Base-by-base conservation (phyloP, 192 early-diverging fungal genomes). In the Lobulomyces angularis region DNA sequence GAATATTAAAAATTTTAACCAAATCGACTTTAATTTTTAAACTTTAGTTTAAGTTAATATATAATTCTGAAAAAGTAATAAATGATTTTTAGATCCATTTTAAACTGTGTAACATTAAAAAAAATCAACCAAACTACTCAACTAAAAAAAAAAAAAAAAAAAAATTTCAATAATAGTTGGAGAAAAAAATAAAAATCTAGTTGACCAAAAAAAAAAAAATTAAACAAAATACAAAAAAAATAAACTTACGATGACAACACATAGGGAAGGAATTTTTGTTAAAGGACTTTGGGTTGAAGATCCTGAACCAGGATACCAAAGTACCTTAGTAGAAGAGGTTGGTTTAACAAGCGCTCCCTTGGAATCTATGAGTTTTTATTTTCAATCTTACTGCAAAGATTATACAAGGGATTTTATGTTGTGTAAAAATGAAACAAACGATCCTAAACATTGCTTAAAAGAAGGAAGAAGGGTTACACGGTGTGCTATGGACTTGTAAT, bases 401-500 rank as follows among this genome's bases (percentile, higher is more conserved):
- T 92, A 83, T 69, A 84, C 79, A 51, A 87, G 93, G 48, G 93
- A 97, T 56, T 97, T 85, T 53, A 88, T 97, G 83, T 69, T 86
- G 27, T 97, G 93, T 74, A 97, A 94, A 68, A 71, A 78, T 51
- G 87, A 93, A 46, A 82, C 69, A 57, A 74, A 77, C 40, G 82
- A 94, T 51, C 93, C 93, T 5, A 58, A 72, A 41, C 83, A 90
- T 51, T 97, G 93, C 48, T 62, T 97, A 30, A 74, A 79, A 67
- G 93, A 97, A 46, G 93, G 93, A 8, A 72, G 90, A 48, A 87
- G 86, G 51, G 90, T 94, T 50, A 97, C 93, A 29, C 81, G 93
- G 11, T 97, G 93, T 53, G 84, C 84, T 26, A 72, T 88, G 41
- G 81, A 89, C 45, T 51, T 85, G 76, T 84, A 56, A 59, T 75